These are phyloP conservation scores for Sanghuangporus baumii DNA, from an alignment of 1,284 basidiomycete species.

Conservation along the genomic window DNA sequence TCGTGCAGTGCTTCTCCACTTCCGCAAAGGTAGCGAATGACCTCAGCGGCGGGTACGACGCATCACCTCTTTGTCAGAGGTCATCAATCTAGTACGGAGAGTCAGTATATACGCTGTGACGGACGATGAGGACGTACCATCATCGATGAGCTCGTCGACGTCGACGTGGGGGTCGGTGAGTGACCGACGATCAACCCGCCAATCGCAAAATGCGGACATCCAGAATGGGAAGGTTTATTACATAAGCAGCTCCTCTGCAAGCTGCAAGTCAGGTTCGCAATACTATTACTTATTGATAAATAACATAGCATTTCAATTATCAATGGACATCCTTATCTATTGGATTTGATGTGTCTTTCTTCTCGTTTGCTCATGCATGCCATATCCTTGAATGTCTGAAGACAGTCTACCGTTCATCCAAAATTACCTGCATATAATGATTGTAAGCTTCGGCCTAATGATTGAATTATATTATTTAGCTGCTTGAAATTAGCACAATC, in stretches of 20 bases:
- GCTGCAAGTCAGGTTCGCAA: not conserved
- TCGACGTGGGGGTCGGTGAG: not conserved
- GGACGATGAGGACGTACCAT: not conserved
- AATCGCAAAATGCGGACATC: not conserved
- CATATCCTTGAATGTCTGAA: too few relatives aligned
- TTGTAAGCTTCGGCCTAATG: too few relatives aligned
- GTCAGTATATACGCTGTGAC: not conserved
- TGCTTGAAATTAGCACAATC: too few relatives aligned
- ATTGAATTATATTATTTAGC: too few relatives aligned
- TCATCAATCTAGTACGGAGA: not conserved
- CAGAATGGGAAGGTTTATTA: not conserved
- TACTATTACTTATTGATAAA: too few relatives aligned
- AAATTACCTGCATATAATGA: too few relatives aligned
- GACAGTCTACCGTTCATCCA: too few relatives aligned
- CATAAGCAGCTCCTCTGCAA: not conserved
- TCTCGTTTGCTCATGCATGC: too few relatives aligned
- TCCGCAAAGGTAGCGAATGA: constrained; percentile 1
- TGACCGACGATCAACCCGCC: not conserved
- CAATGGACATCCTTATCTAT: too few relatives aligned
- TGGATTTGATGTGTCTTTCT: too few relatives aligned
- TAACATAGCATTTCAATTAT: too few relatives aligned
- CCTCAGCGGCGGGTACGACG: not conserved
- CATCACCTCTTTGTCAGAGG: not conserved
- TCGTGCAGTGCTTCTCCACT: not conserved
- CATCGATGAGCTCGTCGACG: not conserved